Evolutionary conservation across 371 early-diverging fungal species (phyloP).

Genomic region (Syncephalastrum contaminatum): DNA sequence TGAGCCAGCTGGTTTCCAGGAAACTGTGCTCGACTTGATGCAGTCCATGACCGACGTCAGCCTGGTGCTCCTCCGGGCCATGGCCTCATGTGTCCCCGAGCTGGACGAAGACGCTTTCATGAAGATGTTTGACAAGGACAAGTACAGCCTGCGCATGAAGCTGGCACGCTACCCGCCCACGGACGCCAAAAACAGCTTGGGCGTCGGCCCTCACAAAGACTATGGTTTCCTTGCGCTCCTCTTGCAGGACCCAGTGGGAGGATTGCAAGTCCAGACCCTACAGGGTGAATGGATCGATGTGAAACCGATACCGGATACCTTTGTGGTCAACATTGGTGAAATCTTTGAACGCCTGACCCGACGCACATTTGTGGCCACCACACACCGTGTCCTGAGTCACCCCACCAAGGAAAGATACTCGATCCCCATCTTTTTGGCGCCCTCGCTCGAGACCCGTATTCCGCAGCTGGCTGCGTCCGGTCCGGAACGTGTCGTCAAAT

Average conservation of each 20-base stretch:
- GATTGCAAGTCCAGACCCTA: constrained; percentile 65
- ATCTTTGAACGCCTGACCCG: constrained; percentile 60
- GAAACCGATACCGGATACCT: constrained; percentile 54
- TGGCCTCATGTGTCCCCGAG: constrained; percentile 44
- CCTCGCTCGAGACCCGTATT: constrained; percentile 35
- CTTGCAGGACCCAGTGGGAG: constrained; percentile 59
- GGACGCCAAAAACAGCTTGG: constrained; percentile 21
- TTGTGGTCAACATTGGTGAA: constrained; percentile 67
- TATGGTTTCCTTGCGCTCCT: constrained; percentile 59
- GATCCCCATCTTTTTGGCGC: constrained; percentile 55
- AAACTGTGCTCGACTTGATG: constrained; percentile 39
- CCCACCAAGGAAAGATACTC: constrained; percentile 46
- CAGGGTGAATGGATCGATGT: constrained; percentile 62
- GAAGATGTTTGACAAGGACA: constrained; percentile 34
- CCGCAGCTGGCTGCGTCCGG: constrained; percentile 23
- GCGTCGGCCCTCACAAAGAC: constrained; percentile 59
- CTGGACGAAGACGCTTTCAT: constrained; percentile 42
- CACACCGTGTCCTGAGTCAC: constrained; percentile 58
- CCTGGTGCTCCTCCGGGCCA: constrained; percentile 38
- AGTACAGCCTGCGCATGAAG: constrained; percentile 51
- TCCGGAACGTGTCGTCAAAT: constrained; percentile 6
- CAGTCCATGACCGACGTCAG: constrained; percentile 44
- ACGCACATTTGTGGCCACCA: constrained; percentile 53
- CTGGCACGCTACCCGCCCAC: constrained; percentile 33
- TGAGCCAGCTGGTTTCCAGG: constrained; percentile 42